phyloP scores from a whole-genome alignment of 2,329 filamentous ascomycete species.

The Fusarium austroafricanum region DNA sequence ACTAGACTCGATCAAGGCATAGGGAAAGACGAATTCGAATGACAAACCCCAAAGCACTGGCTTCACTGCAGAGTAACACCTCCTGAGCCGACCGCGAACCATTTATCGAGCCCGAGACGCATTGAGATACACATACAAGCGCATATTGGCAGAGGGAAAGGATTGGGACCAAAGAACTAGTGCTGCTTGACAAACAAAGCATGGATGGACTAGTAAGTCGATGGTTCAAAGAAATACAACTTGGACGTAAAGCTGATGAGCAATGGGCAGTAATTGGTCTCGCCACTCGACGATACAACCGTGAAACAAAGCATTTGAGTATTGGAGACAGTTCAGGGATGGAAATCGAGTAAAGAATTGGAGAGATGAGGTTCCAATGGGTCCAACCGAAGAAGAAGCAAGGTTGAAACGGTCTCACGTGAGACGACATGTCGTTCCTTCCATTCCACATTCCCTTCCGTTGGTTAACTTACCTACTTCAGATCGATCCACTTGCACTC shows the following conservation, averaged over 20 bases:
- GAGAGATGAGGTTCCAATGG: neutral
- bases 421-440: slow-evolving; percentile 1
- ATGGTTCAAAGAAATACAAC: neutral
- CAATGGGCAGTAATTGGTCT: neutral
- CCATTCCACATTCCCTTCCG: neutral
- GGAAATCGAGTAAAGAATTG: neutral
- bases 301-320: accelerated
- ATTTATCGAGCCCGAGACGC: neutral
- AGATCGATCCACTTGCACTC: neutral
- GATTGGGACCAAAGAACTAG: neutral
- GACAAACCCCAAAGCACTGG: neutral
- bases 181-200: neutral
- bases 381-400: neutral
- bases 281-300: neutral
- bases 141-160: accelerated
- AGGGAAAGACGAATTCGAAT: neutral
- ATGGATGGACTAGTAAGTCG: neutral
- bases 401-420: slow-evolving; percentile 18
- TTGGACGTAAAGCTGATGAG: neutral
- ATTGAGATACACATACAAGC: neutral
- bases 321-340: accelerated
- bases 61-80: neutral
- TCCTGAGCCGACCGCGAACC: neutral
- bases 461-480: too few relatives aligned
- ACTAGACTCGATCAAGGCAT: neutral